These are phyloP conservation scores for Exophiala phaeomuriformis DNA, from an alignment of 2,329 filamentous ascomycete species.

Conservation along the genomic window DNA sequence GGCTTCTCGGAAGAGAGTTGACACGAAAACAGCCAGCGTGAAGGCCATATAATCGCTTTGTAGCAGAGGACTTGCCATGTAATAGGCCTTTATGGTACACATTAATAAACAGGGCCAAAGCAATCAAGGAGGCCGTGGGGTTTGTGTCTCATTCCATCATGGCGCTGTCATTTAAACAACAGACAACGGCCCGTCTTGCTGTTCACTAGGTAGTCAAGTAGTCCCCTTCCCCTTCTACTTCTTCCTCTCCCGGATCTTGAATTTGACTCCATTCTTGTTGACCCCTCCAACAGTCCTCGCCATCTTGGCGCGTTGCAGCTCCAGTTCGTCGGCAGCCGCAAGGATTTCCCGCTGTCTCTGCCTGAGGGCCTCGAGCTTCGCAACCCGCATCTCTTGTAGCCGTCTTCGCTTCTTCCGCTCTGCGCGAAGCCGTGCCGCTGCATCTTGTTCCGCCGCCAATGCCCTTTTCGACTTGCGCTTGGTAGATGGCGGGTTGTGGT, in stretches of 20 bases:
- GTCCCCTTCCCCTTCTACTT: conserved; percentile 31
- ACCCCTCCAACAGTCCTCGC: conserved; percentile 52
- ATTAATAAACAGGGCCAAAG: neutral
- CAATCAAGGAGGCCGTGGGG: neutral
- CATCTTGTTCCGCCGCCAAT: conserved; percentile 38
- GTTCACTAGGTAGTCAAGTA: neutral
- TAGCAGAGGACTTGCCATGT: neutral
- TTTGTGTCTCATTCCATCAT: neutral
- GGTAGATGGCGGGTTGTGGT: conserved; percentile 23
- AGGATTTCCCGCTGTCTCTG: conserved; percentile 50
- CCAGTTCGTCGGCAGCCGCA: conserved; percentile 50
- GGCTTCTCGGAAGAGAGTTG: conserved; percentile 18
- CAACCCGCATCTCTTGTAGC: conserved; percentile 42
- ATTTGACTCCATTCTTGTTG: conserved; percentile 58
- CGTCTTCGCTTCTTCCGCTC: conserved; percentile 44
- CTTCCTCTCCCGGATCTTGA: conserved; percentile 58
- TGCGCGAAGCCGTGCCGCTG: conserved; percentile 33
- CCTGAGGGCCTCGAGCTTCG: conserved; percentile 47
- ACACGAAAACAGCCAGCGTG: neutral
- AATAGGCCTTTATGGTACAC: neutral
- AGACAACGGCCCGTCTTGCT: neutral
- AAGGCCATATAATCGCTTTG: neutral
- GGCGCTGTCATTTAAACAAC: neutral
- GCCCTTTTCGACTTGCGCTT: conserved; percentile 39
- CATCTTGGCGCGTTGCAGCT: conserved; percentile 56